Evolutionary conservation across 768 basidiomycete species (phyloP).

Genomic region (Amanita rubescens): DNA sequence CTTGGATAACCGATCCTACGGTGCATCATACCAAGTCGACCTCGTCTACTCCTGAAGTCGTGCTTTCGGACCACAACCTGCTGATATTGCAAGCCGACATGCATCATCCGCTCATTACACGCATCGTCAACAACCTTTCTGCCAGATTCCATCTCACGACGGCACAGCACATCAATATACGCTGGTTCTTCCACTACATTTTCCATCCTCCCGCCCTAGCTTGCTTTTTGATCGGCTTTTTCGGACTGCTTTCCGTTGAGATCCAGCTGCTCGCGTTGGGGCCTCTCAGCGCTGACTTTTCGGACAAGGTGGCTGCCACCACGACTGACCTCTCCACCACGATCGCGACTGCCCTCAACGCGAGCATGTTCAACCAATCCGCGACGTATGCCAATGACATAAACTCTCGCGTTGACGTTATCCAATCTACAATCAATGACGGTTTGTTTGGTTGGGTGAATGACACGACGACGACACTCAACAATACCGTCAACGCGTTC

Average conservation of each 20-base stretch:
- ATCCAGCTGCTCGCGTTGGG: conserved; percentile 77
- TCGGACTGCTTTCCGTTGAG: conserved; percentile 82
- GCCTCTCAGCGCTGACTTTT: conserved; percentile 65
- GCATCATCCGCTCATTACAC: conserved; percentile 67
- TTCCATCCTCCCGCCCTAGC: conserved; percentile 88
- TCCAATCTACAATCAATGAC: conserved; percentile 76
- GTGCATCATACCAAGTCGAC: conserved; percentile 33
- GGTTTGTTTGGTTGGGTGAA: conserved; percentile 96
- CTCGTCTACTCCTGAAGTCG: conserved; percentile 40
- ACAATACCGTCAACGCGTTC: conserved; percentile 78
- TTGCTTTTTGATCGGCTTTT: conserved; percentile 87
- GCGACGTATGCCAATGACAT: conserved; percentile 66
- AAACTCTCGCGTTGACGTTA: conserved; percentile 60
- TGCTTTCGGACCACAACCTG: conserved; percentile 69
- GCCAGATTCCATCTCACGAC: conserved; percentile 46
- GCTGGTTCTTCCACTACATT: conserved; percentile 89
- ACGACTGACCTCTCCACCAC: conserved; percentile 59
- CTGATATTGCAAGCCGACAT: conserved; percentile 64
- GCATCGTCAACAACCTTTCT: conserved; percentile 49
- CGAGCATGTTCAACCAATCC: conserved; percentile 79
- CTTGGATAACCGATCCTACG: conserved; percentile 71
- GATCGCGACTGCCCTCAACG: conserved; percentile 73
- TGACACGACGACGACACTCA: conserved; percentile 79
- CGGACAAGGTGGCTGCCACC: conserved; percentile 51
- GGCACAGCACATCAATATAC: conserved; percentile 57